Conservation (phyloP, 2,329 filamentous ascomycete species). For the Scedosporium dehoogii region DNA sequence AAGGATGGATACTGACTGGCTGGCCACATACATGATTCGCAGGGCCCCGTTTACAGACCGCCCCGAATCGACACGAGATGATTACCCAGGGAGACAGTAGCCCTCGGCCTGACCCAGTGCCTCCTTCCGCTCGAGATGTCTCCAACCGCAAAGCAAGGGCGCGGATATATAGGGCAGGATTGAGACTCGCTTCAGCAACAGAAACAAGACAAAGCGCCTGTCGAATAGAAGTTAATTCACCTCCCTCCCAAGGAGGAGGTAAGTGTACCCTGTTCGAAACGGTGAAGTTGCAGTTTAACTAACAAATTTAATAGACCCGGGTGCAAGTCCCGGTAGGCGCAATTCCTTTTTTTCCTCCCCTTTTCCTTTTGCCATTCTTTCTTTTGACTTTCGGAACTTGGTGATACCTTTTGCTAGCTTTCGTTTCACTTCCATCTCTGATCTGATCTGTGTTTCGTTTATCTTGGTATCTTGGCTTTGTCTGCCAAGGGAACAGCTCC, state of each 20-base stretch:
- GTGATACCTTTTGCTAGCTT: background rate
- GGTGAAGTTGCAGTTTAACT: background rate
- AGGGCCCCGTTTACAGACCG: no score
- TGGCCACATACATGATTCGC: no score
- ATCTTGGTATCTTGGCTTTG: no score
- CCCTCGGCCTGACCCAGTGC: no score
- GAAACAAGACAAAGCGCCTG: constrained; percentile 1
- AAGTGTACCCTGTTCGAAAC: constrained; percentile 1
- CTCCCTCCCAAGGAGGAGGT: constrained; percentile 6
- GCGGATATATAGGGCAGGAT: background rate
- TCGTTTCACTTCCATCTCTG: background rate
- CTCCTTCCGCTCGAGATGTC: no score
- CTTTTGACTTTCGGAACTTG: background rate
- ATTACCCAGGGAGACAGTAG: no score
- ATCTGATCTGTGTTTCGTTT: background rate
- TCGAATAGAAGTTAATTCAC: constrained; percentile 6
- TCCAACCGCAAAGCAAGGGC: no score
- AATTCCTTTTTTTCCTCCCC: background rate
- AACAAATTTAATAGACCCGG: constrained; percentile 3
- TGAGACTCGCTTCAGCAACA: background rate
- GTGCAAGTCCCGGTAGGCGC: constrained; percentile 6
- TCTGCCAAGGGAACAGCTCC: no score
- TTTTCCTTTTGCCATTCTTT: background rate
- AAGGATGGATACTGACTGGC: no score
- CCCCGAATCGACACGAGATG: no score